phyloP scores from a whole-genome alignment of 345 rosid species.

The Boechera stricta region DNA sequence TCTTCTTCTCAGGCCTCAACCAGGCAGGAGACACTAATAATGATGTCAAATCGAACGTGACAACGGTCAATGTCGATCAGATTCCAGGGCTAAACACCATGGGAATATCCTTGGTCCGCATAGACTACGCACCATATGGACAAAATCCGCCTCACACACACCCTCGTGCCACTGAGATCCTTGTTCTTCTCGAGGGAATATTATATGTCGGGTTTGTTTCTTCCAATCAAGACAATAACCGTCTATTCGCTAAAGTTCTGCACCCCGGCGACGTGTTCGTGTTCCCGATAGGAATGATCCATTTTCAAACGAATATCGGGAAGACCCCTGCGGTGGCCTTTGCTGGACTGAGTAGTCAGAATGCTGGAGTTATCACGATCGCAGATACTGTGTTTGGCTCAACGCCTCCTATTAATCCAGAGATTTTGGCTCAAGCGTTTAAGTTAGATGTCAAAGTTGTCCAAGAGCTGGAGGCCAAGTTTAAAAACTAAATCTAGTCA shows the following conservation, averaged over 20 bases:
- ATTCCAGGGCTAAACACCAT: slow-evolving; percentile 50
- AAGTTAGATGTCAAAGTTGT: slow-evolving; percentile 48
- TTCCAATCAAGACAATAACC: slow-evolving; percentile 48
- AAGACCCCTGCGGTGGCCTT: slow-evolving; percentile 35
- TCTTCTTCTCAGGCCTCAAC: slow-evolving; percentile 32
- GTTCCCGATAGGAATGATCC: slow-evolving; percentile 48
- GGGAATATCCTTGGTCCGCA: slow-evolving; percentile 43
- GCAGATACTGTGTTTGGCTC: slow-evolving; percentile 49
- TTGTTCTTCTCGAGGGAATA: slow-evolving; percentile 47
- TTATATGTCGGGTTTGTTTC: slow-evolving; percentile 53
- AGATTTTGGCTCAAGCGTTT: slow-evolving; percentile 50
- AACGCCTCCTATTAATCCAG: slow-evolving; percentile 46
- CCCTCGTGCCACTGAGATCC: slow-evolving; percentile 52
- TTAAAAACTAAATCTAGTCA: slow-evolving; percentile 27
- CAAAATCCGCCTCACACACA: slow-evolving; percentile 53
- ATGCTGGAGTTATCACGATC: slow-evolving; percentile 43
- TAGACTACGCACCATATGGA: slow-evolving; percentile 41
- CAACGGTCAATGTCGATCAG: slow-evolving; percentile 30
- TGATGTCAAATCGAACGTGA: slow-evolving; percentile 30
- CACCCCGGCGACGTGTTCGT: slow-evolving; percentile 43
- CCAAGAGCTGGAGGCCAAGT: slow-evolving; percentile 47
- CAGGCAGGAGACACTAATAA: slow-evolving; percentile 15
- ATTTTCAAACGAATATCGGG: slow-evolving; percentile 39
- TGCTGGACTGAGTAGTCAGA: slow-evolving; percentile 46
- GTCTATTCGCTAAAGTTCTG: slow-evolving; percentile 41